These are phyloP conservation scores for Sicyos baderoa DNA, from an alignment of 306 rosid genomes.

Conservation along the genomic window DNA sequence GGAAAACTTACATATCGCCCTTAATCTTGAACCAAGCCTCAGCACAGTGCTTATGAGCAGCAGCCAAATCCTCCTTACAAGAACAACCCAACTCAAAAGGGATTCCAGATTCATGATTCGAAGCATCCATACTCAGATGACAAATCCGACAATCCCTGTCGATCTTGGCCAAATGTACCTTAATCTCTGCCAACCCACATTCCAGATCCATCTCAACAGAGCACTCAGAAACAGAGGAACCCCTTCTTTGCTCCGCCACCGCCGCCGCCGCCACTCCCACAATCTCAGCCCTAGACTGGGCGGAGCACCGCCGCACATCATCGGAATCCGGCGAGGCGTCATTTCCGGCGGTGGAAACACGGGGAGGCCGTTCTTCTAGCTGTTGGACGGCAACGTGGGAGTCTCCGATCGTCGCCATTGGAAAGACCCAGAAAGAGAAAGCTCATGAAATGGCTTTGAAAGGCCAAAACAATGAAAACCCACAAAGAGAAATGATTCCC, in stretches of 20 bases:
- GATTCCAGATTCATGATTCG: constrained; percentile 69
- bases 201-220: constrained; percentile 70
- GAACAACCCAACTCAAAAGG: constrained; percentile 84
- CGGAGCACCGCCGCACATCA: constrained; percentile 32
- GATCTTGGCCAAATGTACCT: constrained; percentile 48
- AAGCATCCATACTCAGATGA: constrained; percentile 62
- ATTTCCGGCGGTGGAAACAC: constrained; percentile 23
- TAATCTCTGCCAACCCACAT: constrained; percentile 35
- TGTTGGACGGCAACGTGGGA: constrained; percentile 33
- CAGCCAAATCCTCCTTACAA: constrained; percentile 89
- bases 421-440: constrained; percentile 39
- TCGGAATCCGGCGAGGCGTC: constrained; percentile 19
- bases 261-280: constrained; percentile 24
- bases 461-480: constrained; percentile 37
- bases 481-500: constrained; percentile 28
- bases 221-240: constrained; percentile 43
- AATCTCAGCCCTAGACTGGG: constrained; percentile 42
- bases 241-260: constrained; percentile 30
- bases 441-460: constrained; percentile 52
- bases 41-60: constrained; percentile 89
- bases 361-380: constrained; percentile 26
- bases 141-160: constrained; percentile 87
- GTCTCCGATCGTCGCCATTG: constrained; percentile 40
- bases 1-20: constrained; percentile 67
- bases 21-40: constrained; percentile 96